These are phyloP conservation scores for Mediolabrus comicus DNA, from an alignment of 108 stramenopile species.

Conservation along the genomic window DNA sequence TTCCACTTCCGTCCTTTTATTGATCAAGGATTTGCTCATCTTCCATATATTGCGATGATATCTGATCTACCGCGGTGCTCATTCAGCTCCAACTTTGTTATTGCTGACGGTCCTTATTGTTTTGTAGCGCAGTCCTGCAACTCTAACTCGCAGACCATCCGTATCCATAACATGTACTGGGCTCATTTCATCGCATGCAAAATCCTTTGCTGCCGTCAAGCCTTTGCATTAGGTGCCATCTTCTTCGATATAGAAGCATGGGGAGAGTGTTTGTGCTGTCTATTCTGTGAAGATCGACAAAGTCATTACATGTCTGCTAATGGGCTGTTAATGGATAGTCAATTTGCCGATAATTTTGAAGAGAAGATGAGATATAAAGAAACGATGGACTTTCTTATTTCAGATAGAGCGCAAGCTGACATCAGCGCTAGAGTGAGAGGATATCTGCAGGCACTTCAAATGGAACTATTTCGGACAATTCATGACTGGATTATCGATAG, in stretches of 20 bases:
- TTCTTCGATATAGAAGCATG: background rate
- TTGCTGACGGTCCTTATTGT: no score
- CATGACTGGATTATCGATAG: no score
- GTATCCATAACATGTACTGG: background rate
- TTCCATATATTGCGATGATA: slow-evolving; percentile 42
- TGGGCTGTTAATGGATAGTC: slow-evolving; percentile 7
- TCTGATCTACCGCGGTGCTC: slow-evolving; percentile 37
- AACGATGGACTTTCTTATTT: slow-evolving; percentile 13
- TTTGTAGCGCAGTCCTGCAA: no score
- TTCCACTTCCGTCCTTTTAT: slow-evolving; percentile 19
- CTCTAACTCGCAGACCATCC: background rate
- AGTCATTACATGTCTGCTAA: background rate
- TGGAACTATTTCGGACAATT: no score
- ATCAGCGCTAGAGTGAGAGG: slow-evolving; percentile 15
- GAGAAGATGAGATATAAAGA: slow-evolving; percentile 33
- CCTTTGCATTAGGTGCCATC: background rate
- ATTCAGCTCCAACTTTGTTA: background rate
- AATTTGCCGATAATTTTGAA: slow-evolving; percentile 21
- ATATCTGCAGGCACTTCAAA: slow-evolving; percentile 11
- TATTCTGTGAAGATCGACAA: background rate
- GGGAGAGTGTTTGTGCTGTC: background rate
- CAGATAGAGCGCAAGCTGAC: slow-evolving; percentile 17
- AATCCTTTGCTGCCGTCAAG: background rate
- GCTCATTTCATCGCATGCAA: background rate
- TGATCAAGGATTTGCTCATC: slow-evolving; percentile 20